phyloP scores from a whole-genome alignment of 2,329 filamentous ascomycete species.

The Niveomyces coronatus region DNA sequence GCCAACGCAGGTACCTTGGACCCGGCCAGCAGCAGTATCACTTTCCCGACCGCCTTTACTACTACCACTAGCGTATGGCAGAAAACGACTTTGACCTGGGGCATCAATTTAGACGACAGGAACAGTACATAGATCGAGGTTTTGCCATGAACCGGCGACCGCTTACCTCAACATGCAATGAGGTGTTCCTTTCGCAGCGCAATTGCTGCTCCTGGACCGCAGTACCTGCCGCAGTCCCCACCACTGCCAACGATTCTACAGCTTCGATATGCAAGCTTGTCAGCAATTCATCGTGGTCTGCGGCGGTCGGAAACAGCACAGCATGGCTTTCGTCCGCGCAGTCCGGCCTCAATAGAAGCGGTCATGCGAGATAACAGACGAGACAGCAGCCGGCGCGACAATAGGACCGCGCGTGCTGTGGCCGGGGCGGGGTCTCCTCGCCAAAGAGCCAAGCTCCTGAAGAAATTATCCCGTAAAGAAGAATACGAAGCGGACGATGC shows the following conservation, averaged over 20 bases:
- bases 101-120: not conserved
- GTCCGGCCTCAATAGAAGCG: not conserved
- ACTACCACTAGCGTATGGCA: too few species aligned
- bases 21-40: too few species aligned
- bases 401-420: slow-evolving; percentile 18
- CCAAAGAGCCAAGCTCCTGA: slow-evolving; percentile 36
- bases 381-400: not conserved
- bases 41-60: too few species aligned
- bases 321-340: slow-evolving; percentile 14
- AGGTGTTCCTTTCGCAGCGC: slow-evolving; percentile 11
- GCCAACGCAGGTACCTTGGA: too few species aligned
- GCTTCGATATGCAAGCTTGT: slow-evolving; percentile 34
- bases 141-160: not conserved
- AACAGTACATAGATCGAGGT: not conserved
- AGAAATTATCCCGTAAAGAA: slow-evolving; percentile 37
- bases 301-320: slow-evolving; percentile 34
- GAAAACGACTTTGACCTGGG: slow-evolving; percentile 4
- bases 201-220: slow-evolving; percentile 2
- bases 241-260: slow-evolving; percentile 1
- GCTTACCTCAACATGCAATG: slow-evolving; percentile 14
- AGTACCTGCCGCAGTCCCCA: not conserved
- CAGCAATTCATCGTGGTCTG: slow-evolving; percentile 59
- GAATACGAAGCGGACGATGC: slow-evolving; percentile 22
- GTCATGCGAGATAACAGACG: slow-evolving; percentile 1
- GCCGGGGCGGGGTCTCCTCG: slow-evolving; percentile 21